Base-by-base conservation (phyloP, 2,329 filamentous ascomycete genomes). In the Claviceps spartinae region DNA sequence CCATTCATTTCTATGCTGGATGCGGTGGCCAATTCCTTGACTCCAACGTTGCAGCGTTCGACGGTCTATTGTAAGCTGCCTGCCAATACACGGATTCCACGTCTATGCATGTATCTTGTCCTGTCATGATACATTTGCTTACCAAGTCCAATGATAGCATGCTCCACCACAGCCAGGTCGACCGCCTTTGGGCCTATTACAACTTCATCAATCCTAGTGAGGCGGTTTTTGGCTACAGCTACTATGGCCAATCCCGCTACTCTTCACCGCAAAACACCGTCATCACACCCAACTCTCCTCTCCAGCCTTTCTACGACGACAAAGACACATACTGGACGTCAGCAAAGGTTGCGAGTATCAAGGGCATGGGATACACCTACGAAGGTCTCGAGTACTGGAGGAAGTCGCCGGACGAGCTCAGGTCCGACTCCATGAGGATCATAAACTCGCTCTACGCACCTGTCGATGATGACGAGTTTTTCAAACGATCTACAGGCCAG, bases 121-220 rank as follows among this genome's bases (percentile, higher is more conserved):
- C 30, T 11, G 13, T 6, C 20, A 45, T n/a, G 7, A 45, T 9
- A 45, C n/a, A 46, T 34, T 11, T 46, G 18, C 52, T 47, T 22
- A 52, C 38, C n/a, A 37, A 38, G 26, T 9, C 5, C 18, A 22
- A 14, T 4, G 4, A 9, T 42, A 67, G 65, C 57, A 71, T 69
- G 71, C 60, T 75, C 26, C 73, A 75, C 54, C 74, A 75, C 65
- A 65, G 72, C 60, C 80, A 85, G 58, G 73, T 85, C 51, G 81
- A 85, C 59, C 76, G 82, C 42, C 69, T 85, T 40, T 83, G 81
- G 65, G 73, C 78, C n/a, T 71, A 75, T 58, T 78, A 70, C 70
- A 67, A 75, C 59, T 68, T 67, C 30, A 68, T 77, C 49, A 58
- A 62, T 53, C 69, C 69, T 22, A 54, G 59, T 46, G 57, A 65